These are phyloP conservation scores for Postia placenta DNA, from an alignment of 768 basidiomycete species.

Conservation along the genomic window DNA sequence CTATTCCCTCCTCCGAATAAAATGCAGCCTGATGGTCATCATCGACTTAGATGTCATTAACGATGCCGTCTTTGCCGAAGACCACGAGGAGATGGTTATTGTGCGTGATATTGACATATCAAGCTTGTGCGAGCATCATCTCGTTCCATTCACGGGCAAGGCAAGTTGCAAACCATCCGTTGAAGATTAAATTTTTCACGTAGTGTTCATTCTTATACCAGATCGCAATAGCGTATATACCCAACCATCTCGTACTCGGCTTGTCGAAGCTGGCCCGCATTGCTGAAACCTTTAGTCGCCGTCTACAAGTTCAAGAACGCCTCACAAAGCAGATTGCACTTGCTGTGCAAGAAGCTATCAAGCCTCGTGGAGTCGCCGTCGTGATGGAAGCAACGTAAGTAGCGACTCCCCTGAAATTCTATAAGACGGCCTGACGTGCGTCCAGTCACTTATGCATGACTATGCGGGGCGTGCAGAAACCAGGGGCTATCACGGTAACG, in stretches of 20 bases:
- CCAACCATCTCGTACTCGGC: slow-evolving; percentile 89
- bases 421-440: too few species aligned
- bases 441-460: slow-evolving; percentile 96
- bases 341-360: slow-evolving; percentile 97
- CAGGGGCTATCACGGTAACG: slow-evolving; percentile 90
- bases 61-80: slow-evolving; percentile 96
- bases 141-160: slow-evolving; percentile 97
- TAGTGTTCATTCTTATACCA: slow-evolving; percentile 24
- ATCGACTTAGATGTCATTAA: slow-evolving; percentile 82
- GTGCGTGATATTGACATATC: slow-evolving; percentile 97
- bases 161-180: slow-evolving; percentile 38
- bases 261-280: slow-evolving; percentile 95
- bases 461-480: slow-evolving; percentile 99
- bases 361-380: slow-evolving; percentile 95
- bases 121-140: slow-evolving; percentile 96
- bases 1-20: slow-evolving; percentile 9
- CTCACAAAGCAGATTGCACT: slow-evolving; percentile 96
- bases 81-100: slow-evolving; percentile 99
- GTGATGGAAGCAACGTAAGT: slow-evolving; percentile 98
- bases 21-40: background rate
- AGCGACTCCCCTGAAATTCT: too few species aligned
- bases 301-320: slow-evolving; percentile 96
- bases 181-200: background rate
- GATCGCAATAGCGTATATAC: slow-evolving; percentile 98
- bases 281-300: slow-evolving; percentile 93